These are phyloP conservation scores for Danielia reshetovae DNA, from an alignment of 805 yeast species.

Conservation along the genomic window DNA sequence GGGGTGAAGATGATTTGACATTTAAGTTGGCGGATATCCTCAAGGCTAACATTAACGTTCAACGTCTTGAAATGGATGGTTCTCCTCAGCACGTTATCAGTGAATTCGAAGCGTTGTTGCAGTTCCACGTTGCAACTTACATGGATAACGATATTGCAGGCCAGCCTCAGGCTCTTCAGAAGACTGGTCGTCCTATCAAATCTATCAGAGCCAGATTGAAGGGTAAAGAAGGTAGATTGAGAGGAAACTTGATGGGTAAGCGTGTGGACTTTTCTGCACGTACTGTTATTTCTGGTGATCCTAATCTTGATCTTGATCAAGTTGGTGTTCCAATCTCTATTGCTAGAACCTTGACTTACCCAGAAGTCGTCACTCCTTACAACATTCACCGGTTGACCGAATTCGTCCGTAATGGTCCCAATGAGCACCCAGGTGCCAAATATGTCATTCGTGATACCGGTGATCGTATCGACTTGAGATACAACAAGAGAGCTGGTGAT, in stretches of 20 bases:
- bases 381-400: constrained; percentile 92
- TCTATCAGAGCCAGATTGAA: constrained; percentile 98
- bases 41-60: constrained; percentile 96
- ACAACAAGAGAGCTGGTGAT: constrained; percentile 97
- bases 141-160: constrained; percentile 99
- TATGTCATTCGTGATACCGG: constrained; percentile 98
- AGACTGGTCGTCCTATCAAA: constrained; percentile 97
- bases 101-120: constrained; percentile 92
- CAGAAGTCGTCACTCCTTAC: constrained; percentile 97
- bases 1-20: constrained; percentile 99
- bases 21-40: constrained; percentile 94
- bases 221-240: constrained; percentile 98
- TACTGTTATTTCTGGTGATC: constrained; percentile 99
- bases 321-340: constrained; percentile 98
- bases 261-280: constrained; percentile 99
- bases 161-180: constrained; percentile 98
- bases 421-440: constrained; percentile 99
- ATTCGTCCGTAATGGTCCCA: constrained; percentile 95
- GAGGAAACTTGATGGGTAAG: constrained; percentile 99
- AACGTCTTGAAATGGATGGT: constrained; percentile 95
- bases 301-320: constrained; percentile 94
- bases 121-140: constrained; percentile 97
- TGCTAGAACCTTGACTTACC: constrained; percentile 92
- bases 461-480: constrained; percentile 95
- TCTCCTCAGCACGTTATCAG: constrained; percentile 98